Evolutionary conservation across 768 basidiomycete species (phyloP), one percentile per base, ranked within the genome.

Genomic region (Hemileccinum impolitum): DNA sequence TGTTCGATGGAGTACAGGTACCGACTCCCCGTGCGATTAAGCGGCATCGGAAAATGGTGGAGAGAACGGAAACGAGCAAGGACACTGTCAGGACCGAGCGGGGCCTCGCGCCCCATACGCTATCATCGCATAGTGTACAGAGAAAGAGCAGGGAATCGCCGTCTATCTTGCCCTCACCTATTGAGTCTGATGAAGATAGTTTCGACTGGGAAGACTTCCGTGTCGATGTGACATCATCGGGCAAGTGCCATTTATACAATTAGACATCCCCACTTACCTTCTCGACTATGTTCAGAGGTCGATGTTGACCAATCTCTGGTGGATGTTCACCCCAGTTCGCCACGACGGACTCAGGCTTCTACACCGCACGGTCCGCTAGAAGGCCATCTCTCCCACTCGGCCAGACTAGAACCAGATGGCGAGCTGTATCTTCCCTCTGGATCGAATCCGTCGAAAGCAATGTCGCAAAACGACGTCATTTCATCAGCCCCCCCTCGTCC

Each of bases 151-250:
- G 37, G 41, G 34, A 39, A 9, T 17, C 43, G 11, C 42, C 43
- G 15, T 44, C 47, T 13, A 17, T 31, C 12, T 23, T 41, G 8
- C 39, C 47, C 15, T 4, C 48, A 9, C 53, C 58, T 11, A 30
- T 46, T 12, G 48, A 23, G 26, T 56, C 57, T 9, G 54, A 58
- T 14, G 55, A 58, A 23, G 57, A 63, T 8, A 62, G 65, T 19
- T 54, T 70, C 23, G 67, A 62, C 47, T 65, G 70, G 69, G 70
- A 71, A 49, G 52, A 59, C 32, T n/a, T 54, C 17, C 57, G 53
- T 13, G 30, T 59, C 19, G 38, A 61, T 11, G 45, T 19, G 19
- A 51, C 54, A 25, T 48, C 52, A 11, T 67, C 65, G 3, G 65
- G 66, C 55, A 42, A 38, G 55, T 50, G 13, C n/a, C 37, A 13